A percentile compares a stretch with the other conserved stretches of the same genome.
Evolutionary conservation across 2,329 filamentous ascomycete species (phyloP).

Genomic region (Lizonia empirigonia): DNA sequence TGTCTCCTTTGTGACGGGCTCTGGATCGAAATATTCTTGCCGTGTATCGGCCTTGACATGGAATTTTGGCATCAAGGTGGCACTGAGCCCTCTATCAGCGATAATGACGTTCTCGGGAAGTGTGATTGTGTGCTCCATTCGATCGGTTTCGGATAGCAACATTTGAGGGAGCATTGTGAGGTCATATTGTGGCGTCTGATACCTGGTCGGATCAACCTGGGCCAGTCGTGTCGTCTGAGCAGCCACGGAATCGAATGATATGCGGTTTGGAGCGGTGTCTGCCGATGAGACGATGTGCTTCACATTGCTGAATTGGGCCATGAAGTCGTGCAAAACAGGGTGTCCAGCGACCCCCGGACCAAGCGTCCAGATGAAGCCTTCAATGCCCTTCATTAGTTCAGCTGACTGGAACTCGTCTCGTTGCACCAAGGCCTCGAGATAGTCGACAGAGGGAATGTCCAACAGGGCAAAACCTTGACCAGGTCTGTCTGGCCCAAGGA

Average conservation of each 20-base stretch:
- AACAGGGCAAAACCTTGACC: slow-evolving; percentile 79
- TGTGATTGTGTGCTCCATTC: slow-evolving; percentile 31
- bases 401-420: slow-evolving; percentile 73
- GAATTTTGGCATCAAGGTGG: slow-evolving; percentile 56
- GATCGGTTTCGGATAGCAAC: background rate
- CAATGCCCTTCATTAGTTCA: slow-evolving; percentile 69
- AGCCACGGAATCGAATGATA: slow-evolving; percentile 71
- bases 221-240: slow-evolving; percentile 71
- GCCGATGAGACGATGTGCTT: slow-evolving; percentile 79
- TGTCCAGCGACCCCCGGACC: slow-evolving; percentile 70
- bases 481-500: slow-evolving; percentile 69
- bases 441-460: slow-evolving; percentile 74
- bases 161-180: slow-evolving; percentile 55
- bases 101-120: slow-evolving; percentile 28
- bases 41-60: slow-evolving; percentile 32
- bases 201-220: slow-evolving; percentile 74
- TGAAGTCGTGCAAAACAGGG: slow-evolving; percentile 69
- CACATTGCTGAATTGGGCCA: slow-evolving; percentile 63
- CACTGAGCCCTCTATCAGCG: slow-evolving; percentile 51
- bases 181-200: slow-evolving; percentile 70
- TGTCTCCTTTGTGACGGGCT: slow-evolving; percentile 51
- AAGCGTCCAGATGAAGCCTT: slow-evolving; percentile 80
- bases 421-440: slow-evolving; percentile 71
- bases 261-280: slow-evolving; percentile 75
- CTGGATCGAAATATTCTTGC: slow-evolving; percentile 53